Evolutionary conservation across 176 grass and related monocot genomes (phyloP).

Genomic region (Cenchrus fungigraminus): DNA sequence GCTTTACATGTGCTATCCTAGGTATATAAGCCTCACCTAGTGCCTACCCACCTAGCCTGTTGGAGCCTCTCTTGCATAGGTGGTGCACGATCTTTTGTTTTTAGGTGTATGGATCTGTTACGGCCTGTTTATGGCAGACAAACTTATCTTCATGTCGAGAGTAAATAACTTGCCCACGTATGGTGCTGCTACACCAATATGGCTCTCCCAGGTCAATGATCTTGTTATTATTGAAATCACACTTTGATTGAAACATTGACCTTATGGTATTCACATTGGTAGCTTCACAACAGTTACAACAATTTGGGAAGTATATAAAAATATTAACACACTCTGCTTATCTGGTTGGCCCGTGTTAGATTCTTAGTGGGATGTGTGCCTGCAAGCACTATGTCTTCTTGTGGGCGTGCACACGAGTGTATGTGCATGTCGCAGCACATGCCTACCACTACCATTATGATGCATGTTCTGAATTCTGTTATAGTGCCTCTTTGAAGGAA

Average conservation of each 20-base stretch:
- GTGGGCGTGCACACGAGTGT: constrained; percentile 55
- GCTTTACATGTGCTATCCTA: constrained; percentile 56
- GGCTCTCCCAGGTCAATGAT: constrained; percentile 39
- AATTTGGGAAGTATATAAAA: constrained; percentile 42
- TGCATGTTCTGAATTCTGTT: constrained; percentile 48
- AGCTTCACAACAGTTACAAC: constrained; percentile 33
- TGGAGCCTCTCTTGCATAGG: constrained; percentile 25
- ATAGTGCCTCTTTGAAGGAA: constrained; percentile 28
- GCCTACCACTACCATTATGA: constrained; percentile 29
- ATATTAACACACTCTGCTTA: constrained; percentile 38
- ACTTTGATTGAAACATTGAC: constrained; percentile 34
- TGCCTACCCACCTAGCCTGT: constrained; percentile 35
- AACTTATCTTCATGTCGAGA: constrained; percentile 49
- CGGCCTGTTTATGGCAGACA: constrained; percentile 50
- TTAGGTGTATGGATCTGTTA: constrained; percentile 42
- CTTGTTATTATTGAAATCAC: constrained; percentile 41
- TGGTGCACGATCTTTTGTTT: constrained; percentile 43
- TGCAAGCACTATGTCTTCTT: constrained; percentile 42
- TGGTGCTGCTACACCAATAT: constrained; percentile 27
- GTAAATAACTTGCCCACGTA: constrained; percentile 42
- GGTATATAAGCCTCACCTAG: constrained; percentile 39
- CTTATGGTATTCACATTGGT: constrained; percentile 32
- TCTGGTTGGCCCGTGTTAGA: constrained; percentile 56
- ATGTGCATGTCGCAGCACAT: constrained; percentile 49
- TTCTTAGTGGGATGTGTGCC: constrained; percentile 57